phyloP scores from a whole-genome alignment of 306 rosid species.

The Medicago arabica region DNA sequence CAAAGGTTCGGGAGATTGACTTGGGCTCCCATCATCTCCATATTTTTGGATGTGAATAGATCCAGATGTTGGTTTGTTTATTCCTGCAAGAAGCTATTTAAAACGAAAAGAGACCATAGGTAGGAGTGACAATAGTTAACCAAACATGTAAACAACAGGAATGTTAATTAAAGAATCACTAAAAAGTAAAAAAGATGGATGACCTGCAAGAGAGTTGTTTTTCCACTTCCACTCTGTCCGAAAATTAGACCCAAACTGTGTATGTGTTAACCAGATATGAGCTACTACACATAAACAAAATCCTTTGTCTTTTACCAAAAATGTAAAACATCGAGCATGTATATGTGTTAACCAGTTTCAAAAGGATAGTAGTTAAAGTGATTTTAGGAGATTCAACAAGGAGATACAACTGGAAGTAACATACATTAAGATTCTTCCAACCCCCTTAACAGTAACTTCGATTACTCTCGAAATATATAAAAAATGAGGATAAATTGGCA shows the following conservation, averaged over 20 bases:
- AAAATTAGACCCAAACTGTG: constrained; percentile 87
- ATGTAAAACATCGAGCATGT: not conserved
- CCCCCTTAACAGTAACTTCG: constrained; percentile 7
- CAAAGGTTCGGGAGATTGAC: constrained; percentile 62
- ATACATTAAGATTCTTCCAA: constrained; percentile 10
- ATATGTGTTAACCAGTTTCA: not conserved
- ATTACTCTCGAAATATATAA: constrained; percentile 12
- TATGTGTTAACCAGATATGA: constrained; percentile 26
- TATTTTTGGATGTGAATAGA: constrained; percentile 74
- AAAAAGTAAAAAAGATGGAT: constrained; percentile 2
- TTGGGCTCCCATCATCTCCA: constrained; percentile 70
- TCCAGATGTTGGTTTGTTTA: constrained; percentile 86
- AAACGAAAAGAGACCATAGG: constrained; percentile 9
- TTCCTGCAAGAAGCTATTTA: constrained; percentile 86
- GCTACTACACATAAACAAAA: constrained; percentile 35
- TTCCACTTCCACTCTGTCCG: constrained; percentile 94
- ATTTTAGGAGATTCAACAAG: not conserved
- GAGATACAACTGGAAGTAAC: constrained; percentile 13
- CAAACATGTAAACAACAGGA: constrained; percentile 18
- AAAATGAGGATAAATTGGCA: not conserved
- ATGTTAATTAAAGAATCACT: constrained; percentile 17
- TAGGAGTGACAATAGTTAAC: not conserved
- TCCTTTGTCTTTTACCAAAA: not conserved
- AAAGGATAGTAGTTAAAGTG: not conserved
- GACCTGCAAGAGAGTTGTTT: constrained; percentile 93